Conservation (phyloP, 768 basidiomycete species). For the Hirschioporus abietinus region DNA sequence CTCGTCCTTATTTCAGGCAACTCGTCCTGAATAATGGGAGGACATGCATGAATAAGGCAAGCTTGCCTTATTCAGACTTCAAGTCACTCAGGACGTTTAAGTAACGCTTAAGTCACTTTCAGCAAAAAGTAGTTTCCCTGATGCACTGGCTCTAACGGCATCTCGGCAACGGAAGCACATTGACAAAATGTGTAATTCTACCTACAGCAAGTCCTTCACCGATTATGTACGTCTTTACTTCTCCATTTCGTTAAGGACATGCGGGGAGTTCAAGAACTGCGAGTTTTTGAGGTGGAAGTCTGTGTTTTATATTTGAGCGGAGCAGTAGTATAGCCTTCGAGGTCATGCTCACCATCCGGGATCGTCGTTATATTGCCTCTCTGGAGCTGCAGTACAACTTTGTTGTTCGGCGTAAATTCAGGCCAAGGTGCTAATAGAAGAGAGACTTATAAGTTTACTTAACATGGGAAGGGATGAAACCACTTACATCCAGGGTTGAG, state of each 20-base stretch:
- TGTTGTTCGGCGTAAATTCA: slow-evolving; percentile 29
- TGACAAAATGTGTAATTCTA: too few relatives aligned
- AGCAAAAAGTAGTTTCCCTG: too few relatives aligned
- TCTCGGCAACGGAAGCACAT: too few relatives aligned
- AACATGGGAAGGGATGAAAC: slow-evolving; percentile 15
- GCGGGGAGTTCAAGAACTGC: slow-evolving; percentile 34
- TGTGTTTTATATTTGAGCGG: slow-evolving; percentile 15
- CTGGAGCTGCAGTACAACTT: slow-evolving; percentile 42
- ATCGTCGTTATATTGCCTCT: slow-evolving; percentile 50
- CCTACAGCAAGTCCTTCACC: too few relatives aligned
- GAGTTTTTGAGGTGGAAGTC: slow-evolving; percentile 39
- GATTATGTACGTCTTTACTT: slow-evolving; percentile 25
- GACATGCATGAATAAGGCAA: too few relatives aligned
- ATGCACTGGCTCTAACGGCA: too few relatives aligned
- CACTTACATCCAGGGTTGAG: slow-evolving; percentile 46
- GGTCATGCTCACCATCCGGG: slow-evolving; percentile 37
- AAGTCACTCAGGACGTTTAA: too few relatives aligned
- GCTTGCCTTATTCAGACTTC: too few relatives aligned
- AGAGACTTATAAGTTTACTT: not conserved
- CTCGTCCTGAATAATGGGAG: too few relatives aligned
- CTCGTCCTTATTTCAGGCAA: too few relatives aligned
- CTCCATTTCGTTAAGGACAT: slow-evolving; percentile 40
- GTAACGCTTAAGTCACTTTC: too few relatives aligned
- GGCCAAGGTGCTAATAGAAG: slow-evolving; percentile 40
- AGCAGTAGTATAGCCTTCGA: not conserved